Evolutionary conservation across 345 rosid genomes (phyloP).

Genomic region (Gossypium mustelinum): DNA sequence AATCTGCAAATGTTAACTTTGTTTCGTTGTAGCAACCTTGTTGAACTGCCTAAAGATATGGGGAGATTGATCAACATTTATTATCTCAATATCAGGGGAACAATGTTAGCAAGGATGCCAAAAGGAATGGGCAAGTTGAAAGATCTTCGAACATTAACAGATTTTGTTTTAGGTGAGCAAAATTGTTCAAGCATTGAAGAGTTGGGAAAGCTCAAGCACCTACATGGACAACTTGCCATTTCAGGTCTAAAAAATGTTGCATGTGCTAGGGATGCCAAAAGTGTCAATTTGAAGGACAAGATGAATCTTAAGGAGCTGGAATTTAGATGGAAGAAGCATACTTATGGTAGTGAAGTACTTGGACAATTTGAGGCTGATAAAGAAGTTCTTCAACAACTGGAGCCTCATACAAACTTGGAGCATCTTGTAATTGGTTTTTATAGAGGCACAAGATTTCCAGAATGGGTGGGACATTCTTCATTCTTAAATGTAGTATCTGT

Average conservation of each 20-base stretch:
- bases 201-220: slow-evolving; percentile 28
- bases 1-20: not conserved
- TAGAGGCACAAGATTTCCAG: not conserved
- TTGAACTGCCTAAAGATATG: slow-evolving; percentile 26
- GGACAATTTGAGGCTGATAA: not conserved
- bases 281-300: not conserved
- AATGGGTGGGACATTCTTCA: slow-evolving; percentile 11
- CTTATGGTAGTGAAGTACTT: not conserved
- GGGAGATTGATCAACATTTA: slow-evolving; percentile 32
- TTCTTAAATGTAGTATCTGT: slow-evolving; percentile 7
- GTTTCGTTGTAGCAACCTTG: not conserved
- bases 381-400: slow-evolving; percentile 6
- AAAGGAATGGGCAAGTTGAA: slow-evolving; percentile 27
- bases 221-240: slow-evolving; percentile 34
- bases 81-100: slow-evolving; percentile 28
- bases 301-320: not conserved
- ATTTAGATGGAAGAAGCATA: not conserved
- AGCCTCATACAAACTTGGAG: slow-evolving; percentile 10
- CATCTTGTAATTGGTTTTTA: not conserved
- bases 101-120: slow-evolving; percentile 32
- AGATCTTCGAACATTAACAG: slow-evolving; percentile 30
- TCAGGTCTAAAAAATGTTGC: slow-evolving; percentile 29
- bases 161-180: slow-evolving; percentile 29
- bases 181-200: slow-evolving; percentile 30
- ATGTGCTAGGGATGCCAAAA: not conserved